Evolutionary conservation across 108 stramenopile genomes (phyloP).

Genomic region (Tribonema minus): DNA sequence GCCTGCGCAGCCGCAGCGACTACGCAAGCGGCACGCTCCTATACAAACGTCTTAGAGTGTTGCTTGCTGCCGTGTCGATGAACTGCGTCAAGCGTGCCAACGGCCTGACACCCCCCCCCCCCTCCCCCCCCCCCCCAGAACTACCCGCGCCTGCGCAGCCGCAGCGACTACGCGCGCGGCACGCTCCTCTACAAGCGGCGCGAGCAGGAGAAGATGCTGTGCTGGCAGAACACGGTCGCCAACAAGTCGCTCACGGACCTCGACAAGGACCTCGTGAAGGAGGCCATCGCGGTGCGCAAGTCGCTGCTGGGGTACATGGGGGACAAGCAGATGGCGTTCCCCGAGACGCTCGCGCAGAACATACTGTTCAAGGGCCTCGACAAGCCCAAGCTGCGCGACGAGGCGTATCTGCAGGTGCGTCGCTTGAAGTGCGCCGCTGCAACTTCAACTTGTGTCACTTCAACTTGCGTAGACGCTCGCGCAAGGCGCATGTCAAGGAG

Average conservation of each 20-base stretch:
- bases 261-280: conserved; percentile 54
- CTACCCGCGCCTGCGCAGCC: conserved; percentile 56
- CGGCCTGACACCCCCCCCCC: too few species aligned
- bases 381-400: conserved; percentile 55
- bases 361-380: conserved; percentile 64
- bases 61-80: too few species aligned
- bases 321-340: conserved; percentile 66
- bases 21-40: conserved; percentile 53
- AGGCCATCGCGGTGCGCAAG: conserved; percentile 59
- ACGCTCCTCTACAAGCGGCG: conserved; percentile 47
- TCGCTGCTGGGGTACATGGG: conserved; percentile 67
- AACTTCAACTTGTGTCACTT: too few species aligned
- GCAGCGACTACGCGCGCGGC: conserved; percentile 61
- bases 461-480: too few species aligned
- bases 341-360: conserved; percentile 65
- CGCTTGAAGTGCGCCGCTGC: too few species aligned
- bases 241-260: conserved; percentile 58
- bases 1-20: conserved; percentile 57
- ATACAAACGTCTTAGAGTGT: conserved; percentile 57
- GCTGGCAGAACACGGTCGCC: conserved; percentile 56
- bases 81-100: too few species aligned
- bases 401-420: too few species aligned
- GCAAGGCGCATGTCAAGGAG: too few species aligned
- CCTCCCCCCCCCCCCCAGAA: conserved; percentile 15
- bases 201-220: conserved; percentile 57